A percentile compares a stretch with the other conserved stretches of the same genome.
Conservation (phyloP, 805 yeast species). For the Candida suzukii region DNA sequence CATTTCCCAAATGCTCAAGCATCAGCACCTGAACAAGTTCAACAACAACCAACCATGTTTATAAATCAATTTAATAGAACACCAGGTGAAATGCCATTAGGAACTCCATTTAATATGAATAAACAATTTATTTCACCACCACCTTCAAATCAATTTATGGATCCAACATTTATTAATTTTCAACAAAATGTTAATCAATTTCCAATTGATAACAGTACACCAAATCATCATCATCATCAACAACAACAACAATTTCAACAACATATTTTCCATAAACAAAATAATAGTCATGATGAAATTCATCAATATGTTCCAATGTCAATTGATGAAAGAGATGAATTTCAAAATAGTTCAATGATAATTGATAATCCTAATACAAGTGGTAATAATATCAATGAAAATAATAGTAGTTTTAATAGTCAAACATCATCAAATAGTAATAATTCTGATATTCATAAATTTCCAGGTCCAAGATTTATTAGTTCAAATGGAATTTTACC, state of each 20-base stretch:
- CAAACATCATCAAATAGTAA: too few species aligned
- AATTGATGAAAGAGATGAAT: background rate
- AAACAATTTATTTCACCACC: background rate
- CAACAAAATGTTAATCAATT: background rate
- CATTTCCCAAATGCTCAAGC: background rate
- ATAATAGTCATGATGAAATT: background rate
- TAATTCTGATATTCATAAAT: too few species aligned
- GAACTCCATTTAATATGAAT: too few species aligned
- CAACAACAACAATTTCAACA: background rate
- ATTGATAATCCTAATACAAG: background rate
- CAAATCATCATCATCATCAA: background rate
- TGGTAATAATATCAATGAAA: background rate
- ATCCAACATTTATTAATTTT: background rate
- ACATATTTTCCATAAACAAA: background rate
- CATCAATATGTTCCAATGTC: background rate
- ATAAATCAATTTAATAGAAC: too few species aligned
- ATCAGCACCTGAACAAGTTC: background rate
- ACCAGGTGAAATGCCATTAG: too few species aligned
- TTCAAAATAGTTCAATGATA: background rate
- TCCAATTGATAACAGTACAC: conserved; percentile 1
- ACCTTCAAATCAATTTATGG: background rate
- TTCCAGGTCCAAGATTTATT: background rate
- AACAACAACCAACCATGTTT: too few species aligned
- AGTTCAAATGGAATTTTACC: too few species aligned
- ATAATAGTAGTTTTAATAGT: too few species aligned